Conservation (phyloP, 306 rosid genomes). For the Pyrus communis region DNA sequence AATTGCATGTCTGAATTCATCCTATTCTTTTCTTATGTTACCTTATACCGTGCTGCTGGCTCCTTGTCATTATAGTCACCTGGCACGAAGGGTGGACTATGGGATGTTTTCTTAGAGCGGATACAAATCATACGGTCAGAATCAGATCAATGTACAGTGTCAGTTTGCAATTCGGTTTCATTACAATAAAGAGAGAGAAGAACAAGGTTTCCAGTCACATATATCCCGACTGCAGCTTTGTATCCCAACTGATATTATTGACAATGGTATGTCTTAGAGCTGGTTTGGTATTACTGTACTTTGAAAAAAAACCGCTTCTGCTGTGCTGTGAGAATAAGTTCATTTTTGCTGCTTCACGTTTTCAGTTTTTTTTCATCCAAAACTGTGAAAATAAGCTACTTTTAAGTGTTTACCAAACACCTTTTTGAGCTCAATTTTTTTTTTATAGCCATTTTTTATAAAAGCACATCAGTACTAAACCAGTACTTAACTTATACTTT, state of each 20-base stretch:
- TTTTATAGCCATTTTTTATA: too few relatives aligned
- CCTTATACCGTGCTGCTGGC: background rate
- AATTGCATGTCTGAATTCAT: background rate
- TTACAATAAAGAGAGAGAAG: background rate
- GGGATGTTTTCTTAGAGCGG: background rate
- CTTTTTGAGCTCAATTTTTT: too few relatives aligned
- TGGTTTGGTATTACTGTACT: too few relatives aligned
- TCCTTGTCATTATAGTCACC: background rate
- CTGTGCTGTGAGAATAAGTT: too few relatives aligned
- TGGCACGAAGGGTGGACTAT: background rate
- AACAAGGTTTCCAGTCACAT: background rate
- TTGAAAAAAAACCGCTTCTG: too few relatives aligned
- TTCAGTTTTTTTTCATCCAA: too few relatives aligned
- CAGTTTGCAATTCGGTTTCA: background rate
- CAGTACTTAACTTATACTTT: background rate
- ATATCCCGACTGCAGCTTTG: background rate
- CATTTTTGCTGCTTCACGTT: too few relatives aligned
- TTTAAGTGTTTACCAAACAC: too few relatives aligned
- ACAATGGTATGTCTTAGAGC: background rate
- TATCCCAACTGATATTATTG: background rate
- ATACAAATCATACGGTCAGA: background rate
- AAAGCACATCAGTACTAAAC: too few relatives aligned
- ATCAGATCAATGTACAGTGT: background rate
- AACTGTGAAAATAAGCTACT: too few relatives aligned
- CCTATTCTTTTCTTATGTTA: background rate